phyloP scores from a whole-genome alignment of 805 yeast species.

The Ascoidea asiatica region DNA sequence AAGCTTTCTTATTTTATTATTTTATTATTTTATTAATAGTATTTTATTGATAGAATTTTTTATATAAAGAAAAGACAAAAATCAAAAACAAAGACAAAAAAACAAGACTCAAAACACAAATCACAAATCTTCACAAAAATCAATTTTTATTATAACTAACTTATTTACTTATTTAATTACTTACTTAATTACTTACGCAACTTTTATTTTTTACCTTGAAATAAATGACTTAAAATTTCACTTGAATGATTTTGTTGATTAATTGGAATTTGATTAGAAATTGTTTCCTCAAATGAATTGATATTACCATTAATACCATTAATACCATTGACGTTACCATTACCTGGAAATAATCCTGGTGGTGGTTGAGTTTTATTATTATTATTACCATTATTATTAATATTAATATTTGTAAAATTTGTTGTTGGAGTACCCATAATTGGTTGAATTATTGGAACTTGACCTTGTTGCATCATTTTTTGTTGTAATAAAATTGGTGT shows the following conservation, averaged over 20 bases:
- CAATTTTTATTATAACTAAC: too few relatives aligned
- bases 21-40: too few relatives aligned
- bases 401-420: constrained; percentile 2
- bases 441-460: constrained; percentile 7
- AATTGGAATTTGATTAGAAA: constrained; percentile 2
- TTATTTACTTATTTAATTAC: background rate
- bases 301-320: background rate
- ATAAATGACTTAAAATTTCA: constrained; percentile 70
- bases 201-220: constrained; percentile 59
- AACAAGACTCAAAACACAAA: too few relatives aligned
- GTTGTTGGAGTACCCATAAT: constrained; percentile 8
- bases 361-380: constrained; percentile 7
- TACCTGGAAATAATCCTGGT: constrained; percentile 7
- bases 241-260: constrained; percentile 41
- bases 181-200: background rate
- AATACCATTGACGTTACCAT: background rate
- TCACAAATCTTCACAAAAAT: too few relatives aligned
- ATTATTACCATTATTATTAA: constrained; percentile 8
- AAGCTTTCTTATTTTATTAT: too few relatives aligned
- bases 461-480: constrained; percentile 9
- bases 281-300: background rate
- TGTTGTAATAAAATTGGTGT: constrained; percentile 7
- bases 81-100: too few relatives aligned
- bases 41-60: too few relatives aligned
- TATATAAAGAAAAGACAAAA: too few relatives aligned